Base-by-base conservation (phyloP, 371 early-diverging fungal genomes). In the Neoconidiobolus thromboides region DNA sequence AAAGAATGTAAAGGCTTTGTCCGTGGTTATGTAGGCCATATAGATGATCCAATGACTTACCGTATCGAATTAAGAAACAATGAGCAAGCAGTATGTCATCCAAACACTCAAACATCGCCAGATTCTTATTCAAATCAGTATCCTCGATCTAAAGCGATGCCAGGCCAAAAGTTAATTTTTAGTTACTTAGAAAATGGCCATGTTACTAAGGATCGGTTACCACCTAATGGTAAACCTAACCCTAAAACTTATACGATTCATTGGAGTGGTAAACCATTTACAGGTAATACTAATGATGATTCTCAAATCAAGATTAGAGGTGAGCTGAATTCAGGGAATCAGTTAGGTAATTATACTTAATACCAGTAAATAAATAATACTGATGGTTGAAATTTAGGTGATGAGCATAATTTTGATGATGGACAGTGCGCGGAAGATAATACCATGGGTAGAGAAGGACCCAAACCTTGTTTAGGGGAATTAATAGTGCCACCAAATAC, bases 101-200 rank as follows among this genome's bases (percentile, higher is more conserved):
- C 68, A 15, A 65, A 61, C 9, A 63, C 60, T 48, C 71, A 71
- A 55, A 48, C 61, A 48, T 15, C 61, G 63, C 7, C 58, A 9
- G 64, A 62, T 2, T 63, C 67, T 55, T 68, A 68, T 50, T 61
- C 67, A 12, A 9, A 26, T n/a, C 41, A 44, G 3, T 71, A 61
- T 55, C 68, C 63, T 0, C 47, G 61, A 37, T 65, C 67, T 0
- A 26, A 41, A 1, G 67, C 67, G 7, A 44, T 39, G 0, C 67
- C 67, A 0, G 71, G 68, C 1, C 67, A 68, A 42, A 56, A 9
- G 1, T 14, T 68, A 9, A 67, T 62, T 36, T 58, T 68, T 38
- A 60, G 61, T 1, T 71, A 68, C 62, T 66, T 66, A 7, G 68
- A 68, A 3, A 68, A 68, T 58, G 68, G 68, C 42, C 68, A 71